Percentiles rank a stretch among this genome's conserved stretches.
Conservation (phyloP, 2,329 filamentous ascomycete genomes). For the Aspergillus fijiensis region DNA sequence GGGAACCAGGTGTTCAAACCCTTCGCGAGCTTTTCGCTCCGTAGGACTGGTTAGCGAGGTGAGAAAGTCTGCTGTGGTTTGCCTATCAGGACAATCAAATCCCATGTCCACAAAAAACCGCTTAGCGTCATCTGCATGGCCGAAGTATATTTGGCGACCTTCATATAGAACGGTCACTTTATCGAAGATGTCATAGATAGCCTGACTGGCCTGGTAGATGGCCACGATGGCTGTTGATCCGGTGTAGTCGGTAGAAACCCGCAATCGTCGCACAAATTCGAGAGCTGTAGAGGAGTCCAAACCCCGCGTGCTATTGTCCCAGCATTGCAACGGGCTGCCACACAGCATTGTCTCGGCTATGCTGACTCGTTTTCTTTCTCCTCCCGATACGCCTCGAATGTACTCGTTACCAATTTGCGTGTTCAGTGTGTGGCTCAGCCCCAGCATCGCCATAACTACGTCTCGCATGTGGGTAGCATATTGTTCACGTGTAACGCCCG, state of each 20-base stretch:
- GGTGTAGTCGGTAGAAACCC: conserved; percentile 48
- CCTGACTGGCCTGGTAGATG: conserved; percentile 52
- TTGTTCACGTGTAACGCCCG: conserved; percentile 45
- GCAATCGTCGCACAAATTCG: conserved; percentile 54
- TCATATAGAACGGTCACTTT: conserved; percentile 70
- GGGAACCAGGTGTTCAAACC: conserved; percentile 63
- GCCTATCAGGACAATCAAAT: conserved; percentile 65
- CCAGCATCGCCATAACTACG: conserved; percentile 56
- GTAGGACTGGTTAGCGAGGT: conserved; percentile 65
- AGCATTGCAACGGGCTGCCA: conserved; percentile 47
- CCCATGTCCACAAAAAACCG: conserved; percentile 67
- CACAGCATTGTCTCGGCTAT: conserved; percentile 55
- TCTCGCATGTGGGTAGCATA: conserved; percentile 49
- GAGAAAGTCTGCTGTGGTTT: conserved; percentile 68
- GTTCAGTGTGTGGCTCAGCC: conserved; percentile 53
- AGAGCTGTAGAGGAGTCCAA: conserved; percentile 55
- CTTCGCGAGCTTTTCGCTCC: conserved; percentile 56
- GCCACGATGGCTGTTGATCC: conserved; percentile 52
- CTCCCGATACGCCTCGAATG: conserved; percentile 60
- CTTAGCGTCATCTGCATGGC: conserved; percentile 59
- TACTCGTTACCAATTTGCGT: conserved; percentile 53
- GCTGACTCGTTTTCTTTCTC: conserved; percentile 59
- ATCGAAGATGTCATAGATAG: conserved; percentile 61
- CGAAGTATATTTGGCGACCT: conserved; percentile 73
- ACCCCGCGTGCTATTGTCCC: conserved; percentile 51